A percentile compares a stretch with the other conserved stretches of the same genome.
These are phyloP conservation scores for Ilyonectria robusta DNA, from an alignment of 2,329 filamentous ascomycete species.

Conservation along the genomic window DNA sequence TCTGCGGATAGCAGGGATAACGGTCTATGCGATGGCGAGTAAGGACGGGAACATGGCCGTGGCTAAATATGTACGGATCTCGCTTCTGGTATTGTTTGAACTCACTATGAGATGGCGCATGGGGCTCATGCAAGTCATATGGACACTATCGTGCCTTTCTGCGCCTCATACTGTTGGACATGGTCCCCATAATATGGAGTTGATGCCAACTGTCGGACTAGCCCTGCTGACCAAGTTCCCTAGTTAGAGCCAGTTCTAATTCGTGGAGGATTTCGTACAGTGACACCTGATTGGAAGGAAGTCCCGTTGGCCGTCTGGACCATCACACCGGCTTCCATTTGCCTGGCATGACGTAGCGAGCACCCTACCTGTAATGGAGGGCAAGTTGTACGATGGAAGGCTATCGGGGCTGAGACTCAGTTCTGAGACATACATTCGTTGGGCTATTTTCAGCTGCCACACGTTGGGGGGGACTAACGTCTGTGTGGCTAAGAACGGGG, in stretches of 20 bases:
- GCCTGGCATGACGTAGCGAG: conserved; percentile 15
- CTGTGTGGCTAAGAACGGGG: too few species aligned
- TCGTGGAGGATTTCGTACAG: not conserved
- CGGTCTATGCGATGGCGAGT: conserved; percentile 14
- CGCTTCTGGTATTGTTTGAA: conserved; percentile 4
- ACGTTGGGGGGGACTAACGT: too few species aligned
- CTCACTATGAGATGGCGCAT: conserved; percentile 5
- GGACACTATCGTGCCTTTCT: not conserved
- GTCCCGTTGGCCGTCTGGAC: conserved; percentile 10
- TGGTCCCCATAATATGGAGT: not conserved
- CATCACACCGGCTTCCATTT: not conserved
- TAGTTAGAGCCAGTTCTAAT: not conserved
- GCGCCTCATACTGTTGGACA: not conserved
- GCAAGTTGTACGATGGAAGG: conserved; percentile 4
- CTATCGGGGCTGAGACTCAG: not conserved
- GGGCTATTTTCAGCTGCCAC: not conserved
- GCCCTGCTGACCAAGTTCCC: too few species aligned
- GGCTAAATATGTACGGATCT: conserved; percentile 18
- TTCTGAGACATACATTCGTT: not conserved
- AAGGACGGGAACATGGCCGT: conserved; percentile 7
- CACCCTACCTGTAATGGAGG: not conserved
- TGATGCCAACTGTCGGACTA: not conserved
- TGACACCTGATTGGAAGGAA: not conserved
- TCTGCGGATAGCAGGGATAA: conserved; percentile 26
- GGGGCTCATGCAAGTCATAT: not conserved